Percentiles rank a stretch among this genome's conserved stretches.
Evolutionary conservation across 2,329 filamentous ascomycete species (phyloP).

Genomic region (Truncatella angustata): DNA sequence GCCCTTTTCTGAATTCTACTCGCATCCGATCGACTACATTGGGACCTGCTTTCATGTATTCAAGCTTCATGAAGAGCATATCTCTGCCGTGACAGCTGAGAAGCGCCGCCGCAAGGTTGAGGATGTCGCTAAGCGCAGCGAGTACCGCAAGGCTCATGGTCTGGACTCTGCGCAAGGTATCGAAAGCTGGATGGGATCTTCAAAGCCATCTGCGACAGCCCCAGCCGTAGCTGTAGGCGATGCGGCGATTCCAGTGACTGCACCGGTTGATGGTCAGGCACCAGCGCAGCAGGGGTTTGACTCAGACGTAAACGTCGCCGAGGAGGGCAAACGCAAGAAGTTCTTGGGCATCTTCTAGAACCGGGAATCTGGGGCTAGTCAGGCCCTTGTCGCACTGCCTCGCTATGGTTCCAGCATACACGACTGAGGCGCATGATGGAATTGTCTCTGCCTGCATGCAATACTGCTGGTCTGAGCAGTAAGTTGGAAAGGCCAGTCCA

Average conservation of each 20-base stretch:
- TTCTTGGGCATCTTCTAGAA: slow-evolving; percentile 78
- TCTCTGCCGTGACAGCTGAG: slow-evolving; percentile 66
- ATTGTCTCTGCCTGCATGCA: too few relatives aligned
- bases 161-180: slow-evolving; percentile 49
- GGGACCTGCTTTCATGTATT: slow-evolving; percentile 69
- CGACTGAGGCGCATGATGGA: too few relatives aligned
- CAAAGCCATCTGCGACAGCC: not conserved
- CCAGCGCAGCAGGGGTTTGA: not conserved
- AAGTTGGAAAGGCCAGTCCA: too few relatives aligned
- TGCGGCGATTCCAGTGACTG: not conserved
- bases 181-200: slow-evolving; percentile 14
- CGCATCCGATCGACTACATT: slow-evolving; percentile 67
- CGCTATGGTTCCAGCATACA: too few relatives aligned
- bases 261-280: slow-evolving; percentile 11
- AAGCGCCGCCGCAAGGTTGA: slow-evolving; percentile 72
- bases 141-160: slow-evolving; percentile 84
- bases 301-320: slow-evolving; percentile 3
- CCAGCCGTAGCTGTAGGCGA: slow-evolving; percentile 26
- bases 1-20: slow-evolving; percentile 63
- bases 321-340: slow-evolving; percentile 62
- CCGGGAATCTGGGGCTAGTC: slow-evolving; percentile 10
- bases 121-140: slow-evolving; percentile 81
- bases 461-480: too few relatives aligned
- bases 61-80: slow-evolving; percentile 72
- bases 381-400: too few relatives aligned